These are phyloP conservation scores for Parascedosporium putredinis DNA, from an alignment of 2,329 filamentous ascomycete species.

Conservation along the genomic window DNA sequence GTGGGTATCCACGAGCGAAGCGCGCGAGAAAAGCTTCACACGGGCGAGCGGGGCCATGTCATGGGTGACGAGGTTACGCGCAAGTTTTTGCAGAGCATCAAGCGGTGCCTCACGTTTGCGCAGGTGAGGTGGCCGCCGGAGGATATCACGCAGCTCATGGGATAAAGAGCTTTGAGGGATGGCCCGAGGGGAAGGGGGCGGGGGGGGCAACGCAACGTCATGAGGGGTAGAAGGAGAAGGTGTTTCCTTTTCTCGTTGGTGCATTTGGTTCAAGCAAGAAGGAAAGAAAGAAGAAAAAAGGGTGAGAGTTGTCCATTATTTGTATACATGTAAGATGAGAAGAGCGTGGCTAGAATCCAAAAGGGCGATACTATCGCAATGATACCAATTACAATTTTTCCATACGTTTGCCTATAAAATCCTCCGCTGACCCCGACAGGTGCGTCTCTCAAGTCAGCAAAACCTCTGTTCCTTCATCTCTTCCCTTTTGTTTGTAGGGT, in stretches of 20 bases:
- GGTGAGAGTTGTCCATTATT: no score
- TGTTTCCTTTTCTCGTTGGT: no score
- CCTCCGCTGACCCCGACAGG: not conserved
- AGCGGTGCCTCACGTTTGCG: conserved; percentile 89
- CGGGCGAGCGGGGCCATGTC: conserved; percentile 81
- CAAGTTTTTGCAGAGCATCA: conserved; percentile 96
- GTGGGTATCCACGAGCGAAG: conserved; percentile 98
- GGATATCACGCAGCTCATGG: conserved; percentile 91
- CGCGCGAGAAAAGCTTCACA: conserved; percentile 88
- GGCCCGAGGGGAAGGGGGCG: not conserved
- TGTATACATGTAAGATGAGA: not conserved
- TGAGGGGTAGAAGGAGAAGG: not conserved
- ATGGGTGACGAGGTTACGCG: conserved; percentile 94
- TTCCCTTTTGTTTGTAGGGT: not conserved
- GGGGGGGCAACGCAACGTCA: not conserved
- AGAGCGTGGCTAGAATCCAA: not conserved
- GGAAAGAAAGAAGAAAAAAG: not conserved
- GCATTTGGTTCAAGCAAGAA: no score
- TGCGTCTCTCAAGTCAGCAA: no score
- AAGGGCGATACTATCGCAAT: not conserved
- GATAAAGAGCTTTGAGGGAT: no score
- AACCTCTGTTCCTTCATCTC: not conserved
- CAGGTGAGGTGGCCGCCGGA: conserved; percentile 94
- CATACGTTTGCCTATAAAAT: not conserved
- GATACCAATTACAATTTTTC: not conserved